Evolutionary conservation across 75 land plant species (phyloP), one percentile per base, ranked within the genome.

Genomic region (Chamaecyparis obtusa): DNA sequence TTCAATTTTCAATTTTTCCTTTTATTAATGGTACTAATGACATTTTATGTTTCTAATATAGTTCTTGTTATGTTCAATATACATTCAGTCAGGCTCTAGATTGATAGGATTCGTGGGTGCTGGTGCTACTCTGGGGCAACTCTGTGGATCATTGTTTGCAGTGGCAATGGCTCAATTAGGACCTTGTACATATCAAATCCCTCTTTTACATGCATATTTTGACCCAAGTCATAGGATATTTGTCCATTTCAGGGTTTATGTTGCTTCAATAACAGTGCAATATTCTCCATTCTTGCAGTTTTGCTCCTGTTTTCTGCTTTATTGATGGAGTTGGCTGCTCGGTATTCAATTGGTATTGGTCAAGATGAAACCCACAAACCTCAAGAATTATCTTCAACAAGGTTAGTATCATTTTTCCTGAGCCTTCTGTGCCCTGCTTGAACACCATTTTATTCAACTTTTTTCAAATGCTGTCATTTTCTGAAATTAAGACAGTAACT

Each of bases 41-140:
- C 32, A 44, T 44, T 81, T 46, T 3, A 15, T 46, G n/a, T 81
- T n/a, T 81, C 83, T 81, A n/a, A 78, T 81, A 37, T 46, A 11
- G 51, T 44, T 5, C 83, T 81, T 32, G 46, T 81, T 46, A 81
- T 81, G 83, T 81, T 81, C 83, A 27, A 44, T 51, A 64, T 64
- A 43, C 87, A 60, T 95, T 90, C 99, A 97, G 97, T 93, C 97
- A 92, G 99, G 97, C 79, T 90, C 96, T 87, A 92, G 99, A 89
- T 92, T 97, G 86, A 95, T 97, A 91, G 99, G 99, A 15, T 97
- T 97, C 87, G 92, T 97, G 86, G 99, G 99, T 85, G 99, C 99
- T 83, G 99, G 99, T 88, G 99, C 99, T 76, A 97, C 99, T 85
- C 88, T 97, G 89, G 99, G 99, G n/a, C 97, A 97, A 89, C 96